These are phyloP conservation scores for Scutellaria barbata DNA, from an alignment of 257 asterid genomes.

Conservation along the genomic window DNA sequence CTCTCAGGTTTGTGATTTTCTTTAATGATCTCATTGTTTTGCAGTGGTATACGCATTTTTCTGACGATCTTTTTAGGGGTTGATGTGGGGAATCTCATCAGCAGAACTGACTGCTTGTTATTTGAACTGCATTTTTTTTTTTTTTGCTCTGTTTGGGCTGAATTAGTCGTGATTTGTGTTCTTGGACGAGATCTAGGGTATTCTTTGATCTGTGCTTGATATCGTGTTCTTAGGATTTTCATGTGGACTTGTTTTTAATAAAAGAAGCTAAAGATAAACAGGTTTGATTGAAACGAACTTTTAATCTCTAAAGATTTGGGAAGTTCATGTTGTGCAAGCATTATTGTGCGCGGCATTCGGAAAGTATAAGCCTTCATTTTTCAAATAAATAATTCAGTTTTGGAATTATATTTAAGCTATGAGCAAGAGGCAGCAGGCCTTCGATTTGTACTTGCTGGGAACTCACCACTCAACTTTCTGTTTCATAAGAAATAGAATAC, in stretches of 20 bases:
- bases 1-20: neutral
- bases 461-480: slow-evolving; percentile 1
- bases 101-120: neutral
- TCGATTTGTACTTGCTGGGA: slow-evolving; percentile 6
- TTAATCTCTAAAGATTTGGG: neutral
- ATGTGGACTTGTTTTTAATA: neutral
- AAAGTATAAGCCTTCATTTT: neutral
- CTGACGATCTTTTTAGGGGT: neutral
- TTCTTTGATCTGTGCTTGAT: slow-evolving; percentile 2
- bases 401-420: neutral
- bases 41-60: neutral
- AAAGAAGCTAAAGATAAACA: neutral
- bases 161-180: slow-evolving; percentile 8
- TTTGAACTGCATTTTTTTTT: neutral
- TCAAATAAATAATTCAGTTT: neutral
- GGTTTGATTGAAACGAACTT: neutral
- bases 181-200: neutral
- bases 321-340: neutral
- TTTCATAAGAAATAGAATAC: neutral
- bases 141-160: neutral
- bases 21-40: neutral
- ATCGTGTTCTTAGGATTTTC: neutral
- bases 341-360: neutral
- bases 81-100: neutral
- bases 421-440: neutral